Base-by-base conservation (phyloP, 2,329 filamentous ascomycete species). In the Monilinia fructigena region DNA sequence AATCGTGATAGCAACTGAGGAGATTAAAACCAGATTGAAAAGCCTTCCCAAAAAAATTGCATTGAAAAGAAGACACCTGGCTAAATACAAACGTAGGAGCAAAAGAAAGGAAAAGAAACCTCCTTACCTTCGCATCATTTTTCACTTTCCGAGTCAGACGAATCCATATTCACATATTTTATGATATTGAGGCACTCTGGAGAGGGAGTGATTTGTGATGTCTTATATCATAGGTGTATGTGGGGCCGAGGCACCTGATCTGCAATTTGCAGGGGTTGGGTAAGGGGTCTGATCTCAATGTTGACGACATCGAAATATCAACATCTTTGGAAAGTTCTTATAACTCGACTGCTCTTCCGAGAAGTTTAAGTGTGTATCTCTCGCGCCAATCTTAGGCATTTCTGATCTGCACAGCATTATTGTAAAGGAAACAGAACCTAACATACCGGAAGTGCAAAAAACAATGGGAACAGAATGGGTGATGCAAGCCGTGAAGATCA, bases 81-180 rank as follows among this genome's bases (percentile, higher is more conserved):
- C 45, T 12, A 50, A 50, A 38, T n/a, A 2, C 31, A 26, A 18
- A 50, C n/a, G 3, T 20, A 23, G 48, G 35, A 1, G 23, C 16
- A 26, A n/a, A 16, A 8, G 4, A 11, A 38, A 60, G 18, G 45
- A 50, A 38, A 48, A 38, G 1, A 7, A 20, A 38, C 45, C n/a
- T 35, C n/a, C 45, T 60, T 60, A 60, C 58, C 45, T 60, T 60
- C 8, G 12, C 28, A 18, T 60, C n/a, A 50, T 60, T 60, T 60
- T 60, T 50, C 28, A 5, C 48, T 50, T 38, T 60, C 14, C 28
- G 42, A 60, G 42, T 48, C 42, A 60, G 56, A 48, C 16, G 12
- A 23, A 60, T 48, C 58, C 58, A 60, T 60, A 26, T 60, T 60
- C 31, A 38, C 58, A 60, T 60, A 60, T 60, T 48, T 60, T 26